Conservation (phyloP, 148 eudicot species). For the Vaccinium vitisidaea region DNA sequence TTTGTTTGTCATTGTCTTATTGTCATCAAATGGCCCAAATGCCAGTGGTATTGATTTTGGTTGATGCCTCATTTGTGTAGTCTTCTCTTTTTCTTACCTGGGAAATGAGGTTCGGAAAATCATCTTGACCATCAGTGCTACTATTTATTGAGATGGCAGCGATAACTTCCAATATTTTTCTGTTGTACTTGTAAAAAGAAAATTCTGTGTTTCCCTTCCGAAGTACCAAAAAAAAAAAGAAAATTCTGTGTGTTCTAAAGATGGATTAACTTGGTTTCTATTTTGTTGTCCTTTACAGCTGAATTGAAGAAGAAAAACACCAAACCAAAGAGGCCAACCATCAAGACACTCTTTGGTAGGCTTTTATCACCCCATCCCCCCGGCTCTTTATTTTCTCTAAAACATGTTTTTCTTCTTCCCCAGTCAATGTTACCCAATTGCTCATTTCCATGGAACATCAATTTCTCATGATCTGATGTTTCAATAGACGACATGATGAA, state of each 20-base stretch:
- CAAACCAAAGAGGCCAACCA: slow-evolving; percentile 83
- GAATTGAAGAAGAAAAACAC: slow-evolving; percentile 87
- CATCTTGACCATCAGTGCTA: neutral
- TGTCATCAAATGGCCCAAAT: neutral
- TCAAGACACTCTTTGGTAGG: slow-evolving; percentile 92
- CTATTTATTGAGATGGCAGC: neutral
- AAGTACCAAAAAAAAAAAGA: too few relatives aligned
- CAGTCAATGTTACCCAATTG: neutral
- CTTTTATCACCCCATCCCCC: slow-evolving; percentile 1
- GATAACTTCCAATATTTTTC: neutral
- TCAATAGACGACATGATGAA: neutral
- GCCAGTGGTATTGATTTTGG: neutral
- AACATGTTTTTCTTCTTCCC: slow-evolving; percentile 5
- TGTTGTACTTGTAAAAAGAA: too few relatives aligned
- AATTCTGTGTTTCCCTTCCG: too few relatives aligned
- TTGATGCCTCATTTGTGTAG: neutral
- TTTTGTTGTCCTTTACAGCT: slow-evolving; percentile 50
- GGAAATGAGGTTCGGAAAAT: neutral
- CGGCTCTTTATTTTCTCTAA: slow-evolving; percentile 6
- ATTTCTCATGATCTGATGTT: neutral
- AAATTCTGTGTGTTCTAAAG: too few relatives aligned
- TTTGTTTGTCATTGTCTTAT: neutral
- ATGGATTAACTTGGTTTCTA: neutral
- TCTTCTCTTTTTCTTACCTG: neutral
- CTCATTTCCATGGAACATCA: neutral